Evolutionary conservation across 805 yeast species (phyloP), one percentile per base, ranked within the genome.

Genomic region (Alloascoidea africana): DNA sequence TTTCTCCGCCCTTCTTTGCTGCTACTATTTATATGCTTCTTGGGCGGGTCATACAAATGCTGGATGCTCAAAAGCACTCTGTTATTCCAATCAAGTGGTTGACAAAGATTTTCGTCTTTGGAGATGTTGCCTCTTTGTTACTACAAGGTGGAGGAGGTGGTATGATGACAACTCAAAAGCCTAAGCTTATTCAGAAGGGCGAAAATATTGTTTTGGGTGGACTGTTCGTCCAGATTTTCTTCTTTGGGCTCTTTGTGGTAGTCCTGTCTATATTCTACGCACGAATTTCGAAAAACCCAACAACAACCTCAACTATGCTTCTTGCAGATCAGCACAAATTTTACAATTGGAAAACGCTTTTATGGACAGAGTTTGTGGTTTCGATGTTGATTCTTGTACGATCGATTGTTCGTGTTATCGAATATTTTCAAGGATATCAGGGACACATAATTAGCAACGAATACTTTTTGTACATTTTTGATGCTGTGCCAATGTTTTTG

Each of bases 341-440:
- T n/a, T n/a, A n/a, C n/a, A n/a, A n/a, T n/a, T n/a, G n/a, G n/a
- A n/a, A n/a, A n/a, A n/a, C n/a, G n/a, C n/a, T n/a, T n/a, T n/a
- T n/a, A n/a, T n/a, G n/a, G n/a, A n/a, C n/a, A n/a, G n/a, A n/a
- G n/a, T n/a, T n/a, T n/a, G n/a, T n/a, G n/a, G n/a, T n/a, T n/a
- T n/a, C n/a, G n/a, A 16, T 70, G 2, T 64, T 73, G 33, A 64
- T 84, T 16, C 76, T 69, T 44, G 60, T 71, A 18, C 68, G 95
- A 50, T 79, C 87, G 45, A 60, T 76, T 33, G 84, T 81, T 56
- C 68, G 95, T 51, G 65, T 82, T 18, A 65, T 70, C 27, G 95
- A 38, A 14, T 38, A 18, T 18, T 34, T 35, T 14, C 15, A 17
- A 19, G 40, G 40, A 4, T 38, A 6, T 3, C 6, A 4, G n/a